These are phyloP conservation scores for Epichloe coenophiala DNA, from an alignment of 2,329 filamentous ascomycete species.

Conservation along the genomic window DNA sequence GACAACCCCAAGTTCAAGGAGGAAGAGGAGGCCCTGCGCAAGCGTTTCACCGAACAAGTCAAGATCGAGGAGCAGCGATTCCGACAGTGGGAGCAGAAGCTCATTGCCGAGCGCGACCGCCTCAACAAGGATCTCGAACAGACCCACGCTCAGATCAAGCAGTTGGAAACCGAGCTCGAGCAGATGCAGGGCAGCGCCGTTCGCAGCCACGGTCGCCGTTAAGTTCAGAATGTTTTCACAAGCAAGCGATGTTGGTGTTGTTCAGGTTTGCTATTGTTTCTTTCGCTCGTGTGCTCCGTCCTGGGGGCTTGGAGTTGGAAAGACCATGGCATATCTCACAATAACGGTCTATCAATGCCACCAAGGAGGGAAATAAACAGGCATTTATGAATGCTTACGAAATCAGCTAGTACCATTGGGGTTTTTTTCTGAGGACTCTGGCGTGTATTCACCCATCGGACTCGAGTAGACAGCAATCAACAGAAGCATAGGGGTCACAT, in stretches of 20 bases:
- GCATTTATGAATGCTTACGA: constrained; percentile 18
- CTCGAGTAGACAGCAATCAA: neutral
- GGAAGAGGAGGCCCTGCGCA: constrained; percentile 94
- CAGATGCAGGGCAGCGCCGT: constrained; percentile 80
- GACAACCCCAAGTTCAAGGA: constrained; percentile 99
- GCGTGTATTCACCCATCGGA: neutral
- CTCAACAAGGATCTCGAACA: constrained; percentile 99
- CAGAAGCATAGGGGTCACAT: neutral
- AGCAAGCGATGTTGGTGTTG: constrained; percentile 15
- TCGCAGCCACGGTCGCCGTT: constrained; percentile 86
- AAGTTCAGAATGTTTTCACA: constrained; percentile 22
- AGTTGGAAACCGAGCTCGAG: constrained; percentile 85
- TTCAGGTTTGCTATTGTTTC: constrained; percentile 15
- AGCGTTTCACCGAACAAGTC: constrained; percentile 99
- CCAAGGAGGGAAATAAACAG: constrained; percentile 10
- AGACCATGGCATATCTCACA: constrained; percentile 4
- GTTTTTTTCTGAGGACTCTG: neutral
- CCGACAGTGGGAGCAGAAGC: constrained; percentile 99
- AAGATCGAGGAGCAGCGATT: constrained; percentile 99
- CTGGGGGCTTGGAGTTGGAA: constrained; percentile 22
- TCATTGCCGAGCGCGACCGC: constrained; percentile 94
- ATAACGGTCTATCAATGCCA: constrained; percentile 16
- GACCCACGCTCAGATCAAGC: constrained; percentile 89
- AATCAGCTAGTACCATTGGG: constrained; percentile 7
- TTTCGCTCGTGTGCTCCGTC: constrained; percentile 15